phyloP scores from a whole-genome alignment of 2,329 filamentous ascomycete genomes.

The Rhynchosporium agropyri region DNA sequence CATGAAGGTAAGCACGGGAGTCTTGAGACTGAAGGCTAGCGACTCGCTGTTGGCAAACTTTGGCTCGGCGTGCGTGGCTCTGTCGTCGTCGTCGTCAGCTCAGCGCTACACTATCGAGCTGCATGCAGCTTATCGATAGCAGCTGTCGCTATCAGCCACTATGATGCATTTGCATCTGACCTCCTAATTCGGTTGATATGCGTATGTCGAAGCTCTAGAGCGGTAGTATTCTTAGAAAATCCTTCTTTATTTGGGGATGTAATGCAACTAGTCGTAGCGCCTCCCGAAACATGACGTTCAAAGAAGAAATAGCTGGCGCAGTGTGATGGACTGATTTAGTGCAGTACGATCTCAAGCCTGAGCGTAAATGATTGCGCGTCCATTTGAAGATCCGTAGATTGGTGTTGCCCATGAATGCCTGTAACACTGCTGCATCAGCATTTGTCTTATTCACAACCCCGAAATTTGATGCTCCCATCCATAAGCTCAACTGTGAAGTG shows the following conservation, averaged over 20 bases:
- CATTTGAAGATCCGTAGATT: too few relatives aligned
- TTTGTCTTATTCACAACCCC: too few relatives aligned
- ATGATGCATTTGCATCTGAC: background rate
- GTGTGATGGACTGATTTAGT: too few relatives aligned
- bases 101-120: slow-evolving; percentile 6
- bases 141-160: slow-evolving; percentile 13
- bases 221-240: background rate
- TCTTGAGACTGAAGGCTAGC: background rate
- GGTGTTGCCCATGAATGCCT: too few relatives aligned
- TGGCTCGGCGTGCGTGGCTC: background rate
- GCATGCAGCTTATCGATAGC: slow-evolving; percentile 28
- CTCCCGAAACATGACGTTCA: too few relatives aligned
- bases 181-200: background rate
- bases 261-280: background rate
- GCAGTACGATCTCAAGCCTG: too few relatives aligned
- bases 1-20: background rate
- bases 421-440: too few relatives aligned
- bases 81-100: background rate
- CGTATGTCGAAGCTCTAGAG: background rate
- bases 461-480: too few relatives aligned
- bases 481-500: too few relatives aligned
- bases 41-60: slow-evolving; percentile 12
- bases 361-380: too few relatives aligned
- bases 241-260: slow-evolving; percentile 1
- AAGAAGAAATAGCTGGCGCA: too few relatives aligned